Base-by-base conservation (phyloP, 225 moss, liverwort and hornwort species). In the Sphagnum contortum region DNA sequence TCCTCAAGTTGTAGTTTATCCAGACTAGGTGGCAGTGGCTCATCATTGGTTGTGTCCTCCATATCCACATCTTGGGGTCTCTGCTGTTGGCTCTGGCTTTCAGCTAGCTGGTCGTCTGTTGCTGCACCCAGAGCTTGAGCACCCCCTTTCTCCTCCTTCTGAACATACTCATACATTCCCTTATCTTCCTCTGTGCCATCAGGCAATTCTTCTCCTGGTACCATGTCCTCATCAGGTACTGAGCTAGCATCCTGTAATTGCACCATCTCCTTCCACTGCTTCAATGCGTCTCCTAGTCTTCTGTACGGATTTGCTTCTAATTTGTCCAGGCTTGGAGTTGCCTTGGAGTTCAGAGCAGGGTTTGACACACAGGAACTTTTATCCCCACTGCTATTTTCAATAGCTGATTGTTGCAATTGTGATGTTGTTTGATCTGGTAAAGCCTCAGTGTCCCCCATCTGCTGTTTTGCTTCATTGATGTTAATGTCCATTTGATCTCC, bases 201-300 rank as follows among this genome's bases (percentile, higher is more conserved):
- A 62, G 69, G 57, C 47, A 75, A 81, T 12, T 65, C 72, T 52
- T 69, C 63, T 47, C 56, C 67, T 8, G 59, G 8, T n/a, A 5
- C 48, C 68, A 84, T 72, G 49, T 87, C 71, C 5, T 60, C 65
- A 12, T 77, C 85, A 14, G 78, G 71, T 4, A 68, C 76, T 69
- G 72, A 70, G 48, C 49, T 73, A 64, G 64, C 68, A 70, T 92
- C 89, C 57, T 83, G 62, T 70, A 98, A 78, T 73, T 81, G 87
- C n/a, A 98, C 75, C 62, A 83, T 88, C 72, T 92, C 93, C 69
- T 92, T 98, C 96, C 96, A 98, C 67, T 84, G 85, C 80, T 88
- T 93, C 69, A 98, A 73, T 12, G 90, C 87, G 70, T 98, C 91
- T 48, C 96, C 96, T 64, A 98, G 79, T 53, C 82, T 89, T 68